phyloP scores from a whole-genome alignment of 2,329 filamentous ascomycete genomes.

The Aspergillus sp. region DNA sequence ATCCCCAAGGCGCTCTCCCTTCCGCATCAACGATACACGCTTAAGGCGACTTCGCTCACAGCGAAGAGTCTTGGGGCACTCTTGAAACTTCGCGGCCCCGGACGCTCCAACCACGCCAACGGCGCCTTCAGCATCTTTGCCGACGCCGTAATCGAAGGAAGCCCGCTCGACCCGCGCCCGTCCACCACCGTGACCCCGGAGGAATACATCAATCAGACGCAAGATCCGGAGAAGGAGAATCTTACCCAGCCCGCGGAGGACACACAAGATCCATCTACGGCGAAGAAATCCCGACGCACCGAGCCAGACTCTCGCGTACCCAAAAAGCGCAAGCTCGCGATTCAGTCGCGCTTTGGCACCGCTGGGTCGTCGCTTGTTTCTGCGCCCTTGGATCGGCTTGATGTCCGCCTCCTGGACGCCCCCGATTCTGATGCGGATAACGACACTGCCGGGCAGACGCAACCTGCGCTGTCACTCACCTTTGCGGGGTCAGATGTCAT shows the following conservation, averaged over 20 bases:
- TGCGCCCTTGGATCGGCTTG: constrained; percentile 46
- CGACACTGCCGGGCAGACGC: constrained; percentile 1
- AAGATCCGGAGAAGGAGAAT: constrained; percentile 14
- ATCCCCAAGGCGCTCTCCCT: constrained; percentile 80
- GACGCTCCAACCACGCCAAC: constrained; percentile 67
- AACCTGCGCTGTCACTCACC: constrained; percentile 49
- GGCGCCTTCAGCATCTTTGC: constrained; percentile 81
- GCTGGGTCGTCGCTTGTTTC: constrained; percentile 42
- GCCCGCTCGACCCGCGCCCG: constrained; percentile 50
- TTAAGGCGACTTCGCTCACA: constrained; percentile 66
- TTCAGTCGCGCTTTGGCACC: constrained; percentile 69
- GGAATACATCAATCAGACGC: constrained; percentile 24
- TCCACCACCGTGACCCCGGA: constrained; percentile 32
- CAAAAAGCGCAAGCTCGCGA: constrained; percentile 62
- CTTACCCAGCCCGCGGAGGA: constrained; percentile 8
- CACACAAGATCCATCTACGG: constrained; percentile 13
- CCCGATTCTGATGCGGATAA: constrained; percentile 8
- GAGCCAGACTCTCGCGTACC: constrained; percentile 24
- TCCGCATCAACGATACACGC: constrained; percentile 68
- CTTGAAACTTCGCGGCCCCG: constrained; percentile 66
- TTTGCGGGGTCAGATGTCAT: constrained; percentile 79
- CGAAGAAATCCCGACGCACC: constrained; percentile 4
- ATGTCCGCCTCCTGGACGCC: constrained; percentile 50
- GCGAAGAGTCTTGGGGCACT: constrained; percentile 71
- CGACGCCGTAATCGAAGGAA: constrained; percentile 56